Conservation (phyloP, 208 protist genomes). For the Blechomonas ayalai region DNA sequence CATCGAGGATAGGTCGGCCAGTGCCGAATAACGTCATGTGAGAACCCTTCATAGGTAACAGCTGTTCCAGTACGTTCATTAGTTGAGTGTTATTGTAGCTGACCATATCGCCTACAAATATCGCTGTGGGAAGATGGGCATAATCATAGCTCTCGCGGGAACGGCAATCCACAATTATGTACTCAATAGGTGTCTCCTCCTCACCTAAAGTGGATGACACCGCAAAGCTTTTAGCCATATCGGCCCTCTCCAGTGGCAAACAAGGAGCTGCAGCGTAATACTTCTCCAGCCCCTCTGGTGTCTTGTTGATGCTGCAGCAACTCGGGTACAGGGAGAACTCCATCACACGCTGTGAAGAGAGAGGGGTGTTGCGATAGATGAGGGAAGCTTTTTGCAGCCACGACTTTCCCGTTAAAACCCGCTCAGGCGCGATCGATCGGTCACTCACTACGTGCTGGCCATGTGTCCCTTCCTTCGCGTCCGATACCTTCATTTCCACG, state of each 20-base stretch:
- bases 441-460: constrained; percentile 39
- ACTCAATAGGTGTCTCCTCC: constrained; percentile 29
- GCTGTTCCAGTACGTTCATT: constrained; percentile 8
- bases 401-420: constrained; percentile 49
- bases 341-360: constrained; percentile 51
- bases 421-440: constrained; percentile 33
- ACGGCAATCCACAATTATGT: constrained; percentile 86
- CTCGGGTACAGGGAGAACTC: constrained; percentile 55
- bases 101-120: constrained; percentile 36
- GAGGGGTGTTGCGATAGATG: constrained; percentile 60
- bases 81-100: constrained; percentile 24
- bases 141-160: constrained; percentile 71
- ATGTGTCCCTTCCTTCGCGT: constrained; percentile 21
- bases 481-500: constrained; percentile 27
- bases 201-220: not conserved
- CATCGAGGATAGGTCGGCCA: constrained; percentile 64
- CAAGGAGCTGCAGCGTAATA: constrained; percentile 54
- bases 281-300: constrained; percentile 25
- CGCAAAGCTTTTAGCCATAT: constrained; percentile 60
- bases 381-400: constrained; percentile 75
- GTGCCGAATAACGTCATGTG: constrained; percentile 80
- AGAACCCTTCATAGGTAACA: constrained; percentile 31
- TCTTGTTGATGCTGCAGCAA: constrained; percentile 33
- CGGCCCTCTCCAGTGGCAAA: constrained; percentile 67
- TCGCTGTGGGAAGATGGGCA: constrained; percentile 67